Base-by-base conservation (phyloP, 164 flowering plant species). In the Piper longum region DNA sequence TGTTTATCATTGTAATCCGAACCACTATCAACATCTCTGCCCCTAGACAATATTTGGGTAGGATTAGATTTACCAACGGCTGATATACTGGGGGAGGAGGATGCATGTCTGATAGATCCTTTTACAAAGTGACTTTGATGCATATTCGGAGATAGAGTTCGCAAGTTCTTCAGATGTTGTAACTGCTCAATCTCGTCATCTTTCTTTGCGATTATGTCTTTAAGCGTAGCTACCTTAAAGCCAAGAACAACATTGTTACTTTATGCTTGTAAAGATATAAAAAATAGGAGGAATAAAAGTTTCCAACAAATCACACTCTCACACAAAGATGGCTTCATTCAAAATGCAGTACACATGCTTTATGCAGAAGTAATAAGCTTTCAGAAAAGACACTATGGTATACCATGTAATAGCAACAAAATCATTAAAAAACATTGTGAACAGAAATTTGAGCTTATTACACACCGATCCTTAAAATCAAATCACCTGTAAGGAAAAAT, bases 181-280 rank as follows among this genome's bases (percentile, higher is more conserved):
- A 89, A 60, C 61, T 82, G 72, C 69, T 84, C 96, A 45, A 93
- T 90, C 80, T 93, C 97, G 56, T 84, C 96, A 65, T 93, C 98
- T 70, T 85, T 93, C 69, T 77, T 86, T 1, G 88, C 73, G 59
- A 93, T 82, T 54, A 76, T 78, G 73, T 93, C 96, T 68, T 81
- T 90, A 11, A 90, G 91, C 66, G 89, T 76, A 61, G 87, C 80
- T 59, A 93, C 87, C 98, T 93, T 77, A 52, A 73, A 44, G 26
- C 43, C 60, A 42, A 60, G 13, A 3, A n/a, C 5, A 6, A 62
- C 7, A 48, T 9, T 16, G 3, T 16, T 16, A 17, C 2, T 56
- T 56, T 12, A 9, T 48, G 9, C 14, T 26, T 26, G 36, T 26
- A 26, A 26, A 2, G 36, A 26, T 26, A 26, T 0, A 26, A 26